Evolutionary conservation across 805 yeast genomes (phyloP).

Genomic region (Hanseniaspora thailandica): DNA sequence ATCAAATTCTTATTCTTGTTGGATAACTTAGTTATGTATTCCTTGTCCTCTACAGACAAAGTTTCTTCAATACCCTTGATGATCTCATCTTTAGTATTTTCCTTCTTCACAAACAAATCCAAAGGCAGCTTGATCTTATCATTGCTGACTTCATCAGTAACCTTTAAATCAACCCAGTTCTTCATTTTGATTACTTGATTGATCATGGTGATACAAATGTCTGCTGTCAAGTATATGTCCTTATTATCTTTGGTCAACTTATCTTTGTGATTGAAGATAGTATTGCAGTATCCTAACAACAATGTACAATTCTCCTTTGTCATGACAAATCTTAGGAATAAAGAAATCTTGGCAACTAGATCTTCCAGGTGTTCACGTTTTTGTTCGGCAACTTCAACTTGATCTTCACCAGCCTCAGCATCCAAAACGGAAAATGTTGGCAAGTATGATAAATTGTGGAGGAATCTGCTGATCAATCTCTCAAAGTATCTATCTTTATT

Average conservation of each 20-base stretch:
- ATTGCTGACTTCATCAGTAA: not conserved
- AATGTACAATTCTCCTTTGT: slow-evolving; percentile 9
- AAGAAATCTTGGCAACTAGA: not conserved
- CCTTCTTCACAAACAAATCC: slow-evolving; percentile 6
- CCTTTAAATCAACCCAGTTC: slow-evolving; percentile 6
- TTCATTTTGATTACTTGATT: not conserved
- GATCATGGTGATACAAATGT: slow-evolving; percentile 2
- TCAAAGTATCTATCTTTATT: slow-evolving; percentile 11
- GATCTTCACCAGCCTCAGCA: not conserved
- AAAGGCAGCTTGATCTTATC: slow-evolving; percentile 6
- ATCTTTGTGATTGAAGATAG: slow-evolving; percentile 8
- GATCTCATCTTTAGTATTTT: not conserved
- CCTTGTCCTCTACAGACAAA: not conserved
- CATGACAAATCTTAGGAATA: slow-evolving; percentile 8
- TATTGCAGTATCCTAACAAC: not conserved
- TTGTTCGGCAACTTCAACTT: not conserved
- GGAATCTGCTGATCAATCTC: slow-evolving; percentile 8
- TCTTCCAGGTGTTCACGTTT: not conserved
- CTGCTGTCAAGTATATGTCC: not conserved
- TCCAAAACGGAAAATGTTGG: slow-evolving; percentile 2
- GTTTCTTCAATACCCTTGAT: not conserved
- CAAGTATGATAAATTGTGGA: slow-evolving; percentile 10
- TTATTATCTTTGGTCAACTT: slow-evolving; percentile 6
- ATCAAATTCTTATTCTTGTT: not conserved
- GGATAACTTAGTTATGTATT: not conserved